Evolutionary conservation across 306 rosid genomes (phyloP), one percentile per base, ranked within the genome.

Genomic region (Trichosanthes cucumerina): DNA sequence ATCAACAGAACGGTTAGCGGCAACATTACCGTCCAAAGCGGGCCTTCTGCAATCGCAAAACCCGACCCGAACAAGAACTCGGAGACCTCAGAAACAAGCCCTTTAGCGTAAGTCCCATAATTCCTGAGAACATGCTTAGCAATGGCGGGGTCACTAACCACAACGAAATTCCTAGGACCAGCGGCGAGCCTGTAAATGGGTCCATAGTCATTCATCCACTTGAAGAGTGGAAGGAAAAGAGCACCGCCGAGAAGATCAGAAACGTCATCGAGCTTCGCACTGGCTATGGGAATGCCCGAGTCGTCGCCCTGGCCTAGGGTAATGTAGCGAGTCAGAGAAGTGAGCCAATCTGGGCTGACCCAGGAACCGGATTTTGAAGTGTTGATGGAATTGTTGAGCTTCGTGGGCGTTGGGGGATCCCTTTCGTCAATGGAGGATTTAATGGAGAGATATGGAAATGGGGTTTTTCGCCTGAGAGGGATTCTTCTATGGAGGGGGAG

Each of bases 341-440:
- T 91, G 60, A 95, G 95, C 97, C 98, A 95, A 70, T 89, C 95
- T 1, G 98, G 98, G 81, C 98, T 94, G 26, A 94, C 96, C 95
- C 97, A 95, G 0, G 97, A 95, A 49, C 80, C 77, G 66, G 91
- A 4, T 60, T 86, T 89, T 18, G 80, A 56, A 57, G 11, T 75
- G 72, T 34, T 60, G 75, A 83, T 80, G 57, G 78, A 23, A 50
- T 41, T 23, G n/a, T 60, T 86, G 36, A 82, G 52, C 66, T 77
- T 76, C 19, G 86, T 23, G 66, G 81, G 74, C 44, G 86, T 47
- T 64, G 81, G 43, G 59, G 87, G 62, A 64, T 78, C 80, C 53
- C 24, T 6, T 43, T 88, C 82, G 78, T 90, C 85, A 15, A 79
- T 31, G 81, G 92, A 91, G 76, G 93, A 87, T 82, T 84, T 88